Evolutionary conservation across 345 rosid genomes (phyloP), one percentile per base, ranked within the genome.

Genomic region (Sisymbrium irio): DNA sequence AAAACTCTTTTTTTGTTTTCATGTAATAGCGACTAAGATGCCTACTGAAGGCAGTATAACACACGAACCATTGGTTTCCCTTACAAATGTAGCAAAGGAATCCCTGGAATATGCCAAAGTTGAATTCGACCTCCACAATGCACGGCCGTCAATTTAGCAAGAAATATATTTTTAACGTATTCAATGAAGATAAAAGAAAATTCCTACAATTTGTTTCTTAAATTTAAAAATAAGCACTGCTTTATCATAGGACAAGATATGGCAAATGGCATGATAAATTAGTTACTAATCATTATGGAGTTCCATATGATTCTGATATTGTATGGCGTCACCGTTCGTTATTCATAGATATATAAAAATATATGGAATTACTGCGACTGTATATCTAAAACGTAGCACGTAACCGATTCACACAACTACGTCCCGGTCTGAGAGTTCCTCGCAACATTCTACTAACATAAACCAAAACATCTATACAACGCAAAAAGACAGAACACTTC

Each of bases 61-160:
- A 72, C 14, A 54, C 20, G n/a, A 54, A 33, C 57, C 46, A 35
- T 56, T 54, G 28, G 57, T 33, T 42, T 55, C 37, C 11, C 22
- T 35, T 35, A 9, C 1, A 33, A 20, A 46, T 9, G 14, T 45
- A 6, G 15, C 4, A 7, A 59, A 36, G 44, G 25, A 44, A 20
- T 25, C 12, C 50, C 27, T 46, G 1, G 54, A 25, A 72, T 42
- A 63, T 73, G 57, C 64, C 37, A 42, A 63, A 33, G 56, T 42
- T 63, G 71, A 73, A 32, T 53, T 54, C 56, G 64, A 73, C 70
- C 6, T 73, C 57, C 77, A 42, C 57, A 63, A 63, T 72, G 56
- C 46, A 63, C 62, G 76, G 76, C 56, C 42, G 5, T 72, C 18
- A 51, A 51, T 41, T 54, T 51, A 14, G 49, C 14, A 17, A 27